A percentile compares a stretch with the other conserved stretches of the same genome.
phyloP scores from a whole-genome alignment of 139 green algal genomes.

The Prasinococcaceae sp. region DNA sequence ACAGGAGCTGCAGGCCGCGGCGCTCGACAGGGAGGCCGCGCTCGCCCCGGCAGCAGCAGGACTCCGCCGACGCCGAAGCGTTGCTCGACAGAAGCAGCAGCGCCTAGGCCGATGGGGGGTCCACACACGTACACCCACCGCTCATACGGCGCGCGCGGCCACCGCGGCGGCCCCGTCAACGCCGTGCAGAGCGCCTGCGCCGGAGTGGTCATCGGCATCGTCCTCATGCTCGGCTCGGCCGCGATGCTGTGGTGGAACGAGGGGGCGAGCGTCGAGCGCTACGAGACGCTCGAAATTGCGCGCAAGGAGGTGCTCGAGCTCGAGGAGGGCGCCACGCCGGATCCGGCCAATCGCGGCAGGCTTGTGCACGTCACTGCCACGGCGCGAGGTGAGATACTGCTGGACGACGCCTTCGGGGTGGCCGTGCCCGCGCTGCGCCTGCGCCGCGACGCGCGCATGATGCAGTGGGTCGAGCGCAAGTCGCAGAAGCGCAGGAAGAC shows the following conservation, averaged over 20 bases:
- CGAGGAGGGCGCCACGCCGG: neutral
- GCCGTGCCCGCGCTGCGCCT: neutral
- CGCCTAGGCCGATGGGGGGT: no score
- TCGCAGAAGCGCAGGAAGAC: neutral
- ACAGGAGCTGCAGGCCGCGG: no score
- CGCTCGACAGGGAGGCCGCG: no score
- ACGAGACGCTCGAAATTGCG: neutral
- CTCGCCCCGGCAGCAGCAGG: no score
- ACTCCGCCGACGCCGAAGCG: no score
- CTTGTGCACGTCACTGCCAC: conserved; percentile 1
- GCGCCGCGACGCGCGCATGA: neutral
- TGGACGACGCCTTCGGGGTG: neutral
- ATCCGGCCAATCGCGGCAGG: neutral
- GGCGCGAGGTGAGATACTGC: neutral
- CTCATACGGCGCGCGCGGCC: no score
- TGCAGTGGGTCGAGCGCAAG: neutral
- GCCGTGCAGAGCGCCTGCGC: conserved; percentile 1
- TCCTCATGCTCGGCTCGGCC: neutral
- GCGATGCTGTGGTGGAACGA: conserved; percentile 9
- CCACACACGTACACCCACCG: no score
- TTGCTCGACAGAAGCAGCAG: no score
- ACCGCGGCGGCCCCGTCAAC: no score
- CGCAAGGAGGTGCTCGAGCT: neutral
- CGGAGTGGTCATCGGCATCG: neutral
- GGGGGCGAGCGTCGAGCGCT: neutral